These are phyloP conservation scores for Neonothopanus nambi DNA, from an alignment of 1,284 basidiomycete species.

Conservation along the genomic window DNA sequence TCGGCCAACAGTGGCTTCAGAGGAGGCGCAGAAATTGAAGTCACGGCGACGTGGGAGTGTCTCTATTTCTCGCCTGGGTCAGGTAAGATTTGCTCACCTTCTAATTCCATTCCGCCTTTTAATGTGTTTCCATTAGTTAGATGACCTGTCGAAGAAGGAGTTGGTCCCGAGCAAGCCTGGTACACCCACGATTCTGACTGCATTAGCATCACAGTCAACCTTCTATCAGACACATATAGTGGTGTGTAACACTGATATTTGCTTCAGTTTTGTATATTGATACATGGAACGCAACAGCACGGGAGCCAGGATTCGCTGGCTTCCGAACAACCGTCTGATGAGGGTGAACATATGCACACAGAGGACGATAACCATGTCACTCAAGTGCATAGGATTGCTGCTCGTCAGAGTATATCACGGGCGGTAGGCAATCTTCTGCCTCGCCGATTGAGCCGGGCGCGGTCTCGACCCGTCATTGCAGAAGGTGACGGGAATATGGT, in stretches of 20 bases:
- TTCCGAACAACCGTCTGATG: slow-evolving; percentile 40
- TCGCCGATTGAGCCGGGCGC: slow-evolving; percentile 51
- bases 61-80: slow-evolving; percentile 15
- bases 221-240: slow-evolving; percentile 53
- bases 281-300: slow-evolving; percentile 31
- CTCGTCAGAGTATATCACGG: slow-evolving; percentile 49
- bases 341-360: slow-evolving; percentile 34
- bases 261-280: background rate
- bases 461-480: slow-evolving; percentile 43
- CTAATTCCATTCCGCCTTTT: background rate
- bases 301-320: slow-evolving; percentile 53
- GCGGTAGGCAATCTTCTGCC: slow-evolving; percentile 51
- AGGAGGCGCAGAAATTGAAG: slow-evolving; percentile 4
- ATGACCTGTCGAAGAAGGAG: slow-evolving; percentile 28
- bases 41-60: slow-evolving; percentile 14
- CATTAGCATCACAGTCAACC: slow-evolving; percentile 41
- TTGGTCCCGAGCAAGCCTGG: slow-evolving; percentile 48
- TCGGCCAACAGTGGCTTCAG: background rate
- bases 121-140: slow-evolving; percentile 1
- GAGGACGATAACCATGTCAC: slow-evolving; percentile 55
- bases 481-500: slow-evolving; percentile 35
- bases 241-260: slow-evolving; percentile 28
- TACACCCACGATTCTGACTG: slow-evolving; percentile 31
- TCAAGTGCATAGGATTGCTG: slow-evolving; percentile 56
- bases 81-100: background rate